phyloP scores from a whole-genome alignment of 2,329 filamentous ascomycete genomes.

The Botryotinia narcissicola region DNA sequence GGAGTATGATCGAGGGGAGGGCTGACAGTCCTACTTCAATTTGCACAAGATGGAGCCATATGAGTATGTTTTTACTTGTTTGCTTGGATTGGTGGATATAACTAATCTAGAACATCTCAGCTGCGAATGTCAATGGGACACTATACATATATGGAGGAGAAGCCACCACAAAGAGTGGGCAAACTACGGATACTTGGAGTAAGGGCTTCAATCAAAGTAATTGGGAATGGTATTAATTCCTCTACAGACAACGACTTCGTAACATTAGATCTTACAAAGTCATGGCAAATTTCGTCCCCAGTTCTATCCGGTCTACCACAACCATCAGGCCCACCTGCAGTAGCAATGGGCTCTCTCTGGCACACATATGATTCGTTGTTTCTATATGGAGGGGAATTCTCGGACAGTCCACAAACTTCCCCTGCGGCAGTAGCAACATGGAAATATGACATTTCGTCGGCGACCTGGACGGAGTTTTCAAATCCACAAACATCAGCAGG shows the following conservation, averaged over 20 bases:
- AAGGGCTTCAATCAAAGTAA: conserved; percentile 35
- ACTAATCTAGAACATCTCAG: conserved; percentile 32
- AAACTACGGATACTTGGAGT: conserved; percentile 69
- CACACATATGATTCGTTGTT: conserved; percentile 67
- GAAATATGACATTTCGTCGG: conserved; percentile 63
- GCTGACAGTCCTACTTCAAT: conserved; percentile 52
- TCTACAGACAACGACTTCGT: conserved; percentile 66
- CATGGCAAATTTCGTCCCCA: conserved; percentile 67
- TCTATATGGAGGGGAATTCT: conserved; percentile 73
- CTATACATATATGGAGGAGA: conserved; percentile 75
- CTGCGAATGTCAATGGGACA: conserved; percentile 69
- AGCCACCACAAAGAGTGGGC: conserved; percentile 54
- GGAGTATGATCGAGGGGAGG: conserved; percentile 40
- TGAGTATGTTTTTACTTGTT: conserved; percentile 45
- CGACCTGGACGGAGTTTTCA: conserved; percentile 61
- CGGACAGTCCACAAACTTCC: conserved; percentile 56
- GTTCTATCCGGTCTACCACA: conserved; percentile 59
- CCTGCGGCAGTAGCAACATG: conserved; percentile 64
- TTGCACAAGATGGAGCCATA: conserved; percentile 65
- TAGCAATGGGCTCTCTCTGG: conserved; percentile 75
- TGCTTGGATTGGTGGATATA: neutral
- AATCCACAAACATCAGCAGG: conserved; percentile 62
- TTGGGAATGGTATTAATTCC: conserved; percentile 4
- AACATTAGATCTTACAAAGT: conserved; percentile 66
- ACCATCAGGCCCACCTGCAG: conserved; percentile 66